These are phyloP conservation scores for Aspergillus sp. DNA, from an alignment of 2,329 filamentous ascomycete species.

Conservation along the genomic window DNA sequence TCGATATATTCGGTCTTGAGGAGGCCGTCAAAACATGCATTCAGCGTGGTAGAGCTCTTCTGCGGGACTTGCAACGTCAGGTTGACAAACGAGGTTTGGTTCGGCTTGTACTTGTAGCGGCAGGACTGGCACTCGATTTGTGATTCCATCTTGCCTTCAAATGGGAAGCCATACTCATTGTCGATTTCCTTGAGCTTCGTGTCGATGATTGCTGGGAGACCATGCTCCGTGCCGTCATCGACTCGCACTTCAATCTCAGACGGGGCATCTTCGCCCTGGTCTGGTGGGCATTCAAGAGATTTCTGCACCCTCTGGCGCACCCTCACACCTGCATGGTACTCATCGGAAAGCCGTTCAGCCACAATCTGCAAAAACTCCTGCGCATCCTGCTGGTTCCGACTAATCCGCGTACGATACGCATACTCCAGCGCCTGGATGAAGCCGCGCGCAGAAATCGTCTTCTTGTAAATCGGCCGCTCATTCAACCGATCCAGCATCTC, in stretches of 20 bases:
- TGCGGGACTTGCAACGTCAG: constrained; percentile 90
- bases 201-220: constrained; percentile 36
- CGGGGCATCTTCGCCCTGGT: constrained; percentile 22
- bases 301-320: constrained; percentile 56
- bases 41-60: constrained; percentile 74
- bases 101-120: constrained; percentile 82
- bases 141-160: constrained; percentile 91
- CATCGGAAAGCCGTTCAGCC: constrained; percentile 86
- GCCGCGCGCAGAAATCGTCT: constrained; percentile 83
- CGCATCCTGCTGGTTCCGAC: constrained; percentile 92
- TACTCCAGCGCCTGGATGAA: constrained; percentile 82
- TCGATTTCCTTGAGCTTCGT: constrained; percentile 39
- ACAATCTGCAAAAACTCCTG: constrained; percentile 97
- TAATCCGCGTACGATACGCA: constrained; percentile 88
- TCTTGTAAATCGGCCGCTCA: constrained; percentile 88
- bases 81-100: constrained; percentile 83
- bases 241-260: constrained; percentile 35
- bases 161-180: constrained; percentile 67
- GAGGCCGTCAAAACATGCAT: constrained; percentile 86
- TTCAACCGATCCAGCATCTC: constrained; percentile 90
- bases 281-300: constrained; percentile 22
- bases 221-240: constrained; percentile 35
- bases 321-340: constrained; percentile 82
- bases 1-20: constrained; percentile 96
- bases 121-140: constrained; percentile 92